These are phyloP conservation scores for Carpinus fangiana DNA, from an alignment of 306 rosid species.

Conservation along the genomic window DNA sequence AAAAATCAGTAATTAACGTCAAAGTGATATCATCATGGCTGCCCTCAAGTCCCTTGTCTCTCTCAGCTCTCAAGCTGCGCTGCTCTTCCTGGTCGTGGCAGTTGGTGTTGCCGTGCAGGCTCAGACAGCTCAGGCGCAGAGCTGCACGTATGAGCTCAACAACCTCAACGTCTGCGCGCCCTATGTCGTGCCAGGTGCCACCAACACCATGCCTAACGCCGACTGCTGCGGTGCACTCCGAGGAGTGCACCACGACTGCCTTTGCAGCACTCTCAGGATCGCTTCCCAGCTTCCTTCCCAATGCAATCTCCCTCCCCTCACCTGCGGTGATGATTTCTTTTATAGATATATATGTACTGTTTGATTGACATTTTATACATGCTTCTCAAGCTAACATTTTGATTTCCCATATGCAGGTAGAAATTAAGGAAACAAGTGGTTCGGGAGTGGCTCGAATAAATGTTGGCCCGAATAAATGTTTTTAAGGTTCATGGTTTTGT, in stretches of 20 bases:
- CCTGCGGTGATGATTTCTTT: conserved; percentile 37
- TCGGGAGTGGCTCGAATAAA: background rate
- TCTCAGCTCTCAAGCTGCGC: conserved; percentile 21
- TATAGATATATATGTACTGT: background rate
- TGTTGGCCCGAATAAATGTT: conserved; percentile 16
- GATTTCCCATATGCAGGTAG: conserved; percentile 13
- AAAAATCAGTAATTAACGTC: background rate
- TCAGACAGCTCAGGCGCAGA: conserved; percentile 39
- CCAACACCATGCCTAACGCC: conserved; percentile 38
- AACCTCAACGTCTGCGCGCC: conserved; percentile 58
- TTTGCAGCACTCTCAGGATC: conserved; percentile 63
- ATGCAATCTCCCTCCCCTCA: conserved; percentile 47
- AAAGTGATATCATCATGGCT: conserved; percentile 29
- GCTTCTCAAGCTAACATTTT: too few species aligned
- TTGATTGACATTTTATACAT: background rate
- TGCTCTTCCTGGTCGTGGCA: conserved; percentile 31
- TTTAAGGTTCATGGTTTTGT: conserved; percentile 13
- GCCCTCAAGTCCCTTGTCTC: conserved; percentile 23
- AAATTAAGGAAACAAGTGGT: conserved; percentile 10
- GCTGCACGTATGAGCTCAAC: conserved; percentile 45
- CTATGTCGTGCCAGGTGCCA: conserved; percentile 56
- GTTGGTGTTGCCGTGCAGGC: conserved; percentile 13
- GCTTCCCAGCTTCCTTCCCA: conserved; percentile 53
- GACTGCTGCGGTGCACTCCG: conserved; percentile 58
- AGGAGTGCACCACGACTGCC: conserved; percentile 46